Evolutionary conservation across 257 asterid species (phyloP).

Genomic region (Gentiana dahurica): DNA sequence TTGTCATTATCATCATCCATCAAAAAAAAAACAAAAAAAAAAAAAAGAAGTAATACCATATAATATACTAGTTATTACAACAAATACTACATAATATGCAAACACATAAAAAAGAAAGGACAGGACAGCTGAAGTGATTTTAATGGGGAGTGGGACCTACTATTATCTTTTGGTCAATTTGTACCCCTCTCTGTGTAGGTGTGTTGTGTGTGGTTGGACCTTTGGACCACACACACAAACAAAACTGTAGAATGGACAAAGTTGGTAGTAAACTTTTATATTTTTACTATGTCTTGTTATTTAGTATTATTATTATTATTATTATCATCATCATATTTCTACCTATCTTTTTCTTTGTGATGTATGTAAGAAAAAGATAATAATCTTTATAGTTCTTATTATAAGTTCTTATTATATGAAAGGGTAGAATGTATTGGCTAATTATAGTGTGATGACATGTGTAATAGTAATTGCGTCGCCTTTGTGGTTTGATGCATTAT

Average conservation of each 20-base stretch:
- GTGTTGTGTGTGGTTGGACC: conserved; percentile 9
- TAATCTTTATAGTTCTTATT: too few relatives aligned
- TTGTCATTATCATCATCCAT: conserved; percentile 34
- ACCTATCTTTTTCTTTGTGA: too few relatives aligned
- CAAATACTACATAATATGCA: conserved; percentile 40
- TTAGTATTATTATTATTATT: too few relatives aligned
- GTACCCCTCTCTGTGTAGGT: conserved; percentile 30
- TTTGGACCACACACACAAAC: conserved; percentile 44
- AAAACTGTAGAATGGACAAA: conserved; percentile 31
- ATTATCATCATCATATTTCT: too few relatives aligned
- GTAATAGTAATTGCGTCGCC: too few relatives aligned
- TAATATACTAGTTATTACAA: conserved; percentile 37
- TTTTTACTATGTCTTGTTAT: too few relatives aligned
- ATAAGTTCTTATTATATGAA: too few relatives aligned
- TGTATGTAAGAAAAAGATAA: too few relatives aligned
- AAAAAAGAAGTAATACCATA: not conserved
- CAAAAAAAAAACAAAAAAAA: too few relatives aligned
- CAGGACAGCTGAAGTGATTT: conserved; percentile 55
- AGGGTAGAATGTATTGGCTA: too few relatives aligned
- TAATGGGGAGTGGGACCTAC: conserved; percentile 41
- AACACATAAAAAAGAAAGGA: not conserved
- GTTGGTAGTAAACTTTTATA: conserved; percentile 16
- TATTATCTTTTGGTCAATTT: conserved; percentile 24
- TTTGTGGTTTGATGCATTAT: too few relatives aligned
- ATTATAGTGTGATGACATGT: too few relatives aligned